phyloP scores from a whole-genome alignment of 2,329 filamentous ascomycete species.

The Coleophoma crateriformis region DNA sequence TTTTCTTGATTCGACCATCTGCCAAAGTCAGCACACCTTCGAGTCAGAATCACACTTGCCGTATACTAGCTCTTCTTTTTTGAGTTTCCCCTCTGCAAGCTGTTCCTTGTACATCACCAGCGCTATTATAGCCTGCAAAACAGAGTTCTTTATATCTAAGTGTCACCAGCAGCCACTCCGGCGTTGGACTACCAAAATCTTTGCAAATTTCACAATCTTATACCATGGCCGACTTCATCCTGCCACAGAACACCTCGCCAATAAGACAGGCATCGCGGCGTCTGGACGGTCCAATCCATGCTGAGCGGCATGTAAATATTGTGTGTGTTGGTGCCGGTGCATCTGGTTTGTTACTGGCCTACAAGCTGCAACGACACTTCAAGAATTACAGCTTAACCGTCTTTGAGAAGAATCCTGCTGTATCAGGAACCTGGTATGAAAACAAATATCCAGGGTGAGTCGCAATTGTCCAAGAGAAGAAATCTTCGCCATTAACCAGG shows the following conservation, averaged over 20 bases:
- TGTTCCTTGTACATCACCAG: no score
- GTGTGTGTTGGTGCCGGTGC: conserved; percentile 40
- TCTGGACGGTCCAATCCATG: conserved; percentile 15
- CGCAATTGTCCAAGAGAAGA: conserved; percentile 24
- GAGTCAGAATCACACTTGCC: no score
- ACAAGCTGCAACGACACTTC: conserved; percentile 41
- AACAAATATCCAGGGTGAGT: conserved; percentile 37
- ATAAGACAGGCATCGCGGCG: conserved; percentile 4
- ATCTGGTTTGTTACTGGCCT: conserved; percentile 39
- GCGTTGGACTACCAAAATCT: no score
- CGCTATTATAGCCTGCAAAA: no score
- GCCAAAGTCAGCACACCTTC: no score
- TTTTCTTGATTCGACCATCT: no score
- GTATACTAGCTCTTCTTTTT: no score
- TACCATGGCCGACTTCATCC: conserved; percentile 11
- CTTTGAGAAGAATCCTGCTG: conserved; percentile 42
- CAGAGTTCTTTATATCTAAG: no score
- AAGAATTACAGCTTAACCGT: conserved; percentile 32
- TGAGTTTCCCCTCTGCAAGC: no score
- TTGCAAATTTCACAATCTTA: background rate
- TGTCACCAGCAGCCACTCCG: no score
- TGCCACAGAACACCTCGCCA: conserved; percentile 5
- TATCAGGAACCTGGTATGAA: conserved; percentile 46
- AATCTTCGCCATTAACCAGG: conserved; percentile 25
- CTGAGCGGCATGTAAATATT: conserved; percentile 8